Percentiles rank a stretch among this genome's conserved stretches.
Evolutionary conservation across 2,329 filamentous ascomycete genomes (phyloP).

Genomic region (Fusarium oligoseptatum): DNA sequence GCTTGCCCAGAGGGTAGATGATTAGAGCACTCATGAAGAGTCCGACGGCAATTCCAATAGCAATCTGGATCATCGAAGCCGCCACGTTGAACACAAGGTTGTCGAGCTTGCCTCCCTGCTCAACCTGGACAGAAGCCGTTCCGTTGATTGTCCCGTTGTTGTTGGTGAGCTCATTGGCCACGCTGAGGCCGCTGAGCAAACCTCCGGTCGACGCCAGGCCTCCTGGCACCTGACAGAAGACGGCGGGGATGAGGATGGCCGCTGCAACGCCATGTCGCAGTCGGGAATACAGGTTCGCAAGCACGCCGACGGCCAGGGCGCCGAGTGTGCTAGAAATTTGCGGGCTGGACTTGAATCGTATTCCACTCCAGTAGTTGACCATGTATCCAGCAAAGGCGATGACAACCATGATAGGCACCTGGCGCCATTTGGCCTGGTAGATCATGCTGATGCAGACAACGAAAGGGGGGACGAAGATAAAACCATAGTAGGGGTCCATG

Average conservation of each 20-base stretch:
- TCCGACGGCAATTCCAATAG: slow-evolving; percentile 65
- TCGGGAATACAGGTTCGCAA: slow-evolving; percentile 83
- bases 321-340: slow-evolving; percentile 84
- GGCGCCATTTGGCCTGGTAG: slow-evolving; percentile 86
- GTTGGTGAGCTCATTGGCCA: slow-evolving; percentile 60
- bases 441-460: slow-evolving; percentile 80
- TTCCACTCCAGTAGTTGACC: slow-evolving; percentile 79
- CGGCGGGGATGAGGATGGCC: slow-evolving; percentile 61
- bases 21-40: slow-evolving; percentile 63
- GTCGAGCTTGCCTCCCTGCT: slow-evolving; percentile 45
- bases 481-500: slow-evolving; percentile 63
- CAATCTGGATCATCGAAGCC: slow-evolving; percentile 66
- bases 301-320: slow-evolving; percentile 80
- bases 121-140: slow-evolving; percentile 47
- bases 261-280: slow-evolving; percentile 65
- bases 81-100: slow-evolving; percentile 60
- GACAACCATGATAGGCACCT: slow-evolving; percentile 81
- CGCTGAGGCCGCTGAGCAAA: slow-evolving; percentile 59
- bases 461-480: slow-evolving; percentile 81
- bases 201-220: slow-evolving; percentile 62
- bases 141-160: slow-evolving; percentile 51
- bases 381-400: slow-evolving; percentile 82
- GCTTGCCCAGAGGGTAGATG: slow-evolving; percentile 64
- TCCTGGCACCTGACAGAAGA: slow-evolving; percentile 64
- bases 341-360: slow-evolving; percentile 75